These are phyloP conservation scores for Penicillium sp. DNA, from an alignment of 2,329 filamentous ascomycete genomes.

Conservation along the genomic window DNA sequence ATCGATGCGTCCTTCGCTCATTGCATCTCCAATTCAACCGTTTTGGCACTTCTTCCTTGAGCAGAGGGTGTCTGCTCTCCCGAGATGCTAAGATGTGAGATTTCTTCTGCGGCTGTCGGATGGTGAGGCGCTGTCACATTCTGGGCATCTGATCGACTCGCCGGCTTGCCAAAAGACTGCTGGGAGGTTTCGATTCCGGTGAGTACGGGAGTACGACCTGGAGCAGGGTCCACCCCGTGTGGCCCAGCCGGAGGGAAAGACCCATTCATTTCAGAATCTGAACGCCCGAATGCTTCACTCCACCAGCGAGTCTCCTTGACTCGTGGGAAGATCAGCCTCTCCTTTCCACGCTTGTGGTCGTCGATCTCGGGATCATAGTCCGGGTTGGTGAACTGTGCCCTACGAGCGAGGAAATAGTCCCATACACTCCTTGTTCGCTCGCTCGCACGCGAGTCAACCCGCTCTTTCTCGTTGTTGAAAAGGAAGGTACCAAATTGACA, in stretches of 20 bases:
- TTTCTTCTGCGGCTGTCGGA: conserved; percentile 40
- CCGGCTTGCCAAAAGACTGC: conserved; percentile 45
- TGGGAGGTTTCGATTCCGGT: conserved; percentile 55
- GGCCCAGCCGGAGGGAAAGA: conserved; percentile 45
- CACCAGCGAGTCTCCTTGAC: conserved; percentile 84
- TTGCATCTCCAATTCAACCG: conserved; percentile 49
- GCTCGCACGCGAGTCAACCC: conserved; percentile 61
- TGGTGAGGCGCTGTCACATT: conserved; percentile 32
- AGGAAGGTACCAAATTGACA: conserved; percentile 97
- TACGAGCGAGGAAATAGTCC: conserved; percentile 86
- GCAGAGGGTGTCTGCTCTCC: conserved; percentile 26
- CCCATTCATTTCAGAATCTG: conserved; percentile 89
- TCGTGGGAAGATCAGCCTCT: conserved; percentile 76
- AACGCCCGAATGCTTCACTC: conserved; percentile 78
- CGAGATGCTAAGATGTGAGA: conserved; percentile 42
- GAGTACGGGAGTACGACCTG: conserved; percentile 48
- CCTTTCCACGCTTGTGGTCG: conserved; percentile 70
- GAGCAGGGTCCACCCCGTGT: conserved; percentile 24
- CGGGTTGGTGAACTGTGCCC: conserved; percentile 73
- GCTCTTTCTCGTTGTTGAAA: conserved; percentile 89
- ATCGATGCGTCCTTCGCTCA: conserved; percentile 18
- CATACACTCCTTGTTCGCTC: conserved; percentile 82
- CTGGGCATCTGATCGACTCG: conserved; percentile 23
- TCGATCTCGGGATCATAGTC: conserved; percentile 70
- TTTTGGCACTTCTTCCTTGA: conserved; percentile 21